Evolutionary conservation across 345 rosid species (phyloP).

Genomic region (Zanthoxylum bungeanum): DNA sequence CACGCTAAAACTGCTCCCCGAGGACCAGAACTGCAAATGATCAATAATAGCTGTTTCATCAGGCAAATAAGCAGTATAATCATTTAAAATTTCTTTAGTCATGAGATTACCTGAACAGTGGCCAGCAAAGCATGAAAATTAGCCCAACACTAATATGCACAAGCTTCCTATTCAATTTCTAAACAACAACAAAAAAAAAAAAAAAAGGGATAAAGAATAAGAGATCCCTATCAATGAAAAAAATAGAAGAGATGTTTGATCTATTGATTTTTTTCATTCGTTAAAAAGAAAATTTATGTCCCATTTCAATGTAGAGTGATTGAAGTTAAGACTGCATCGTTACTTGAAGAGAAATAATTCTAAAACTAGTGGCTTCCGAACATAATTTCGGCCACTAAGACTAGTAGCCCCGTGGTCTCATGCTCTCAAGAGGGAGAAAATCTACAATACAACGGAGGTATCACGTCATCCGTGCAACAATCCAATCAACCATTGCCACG

Average conservation of each 20-base stretch:
- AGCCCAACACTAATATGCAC: constrained; percentile 85
- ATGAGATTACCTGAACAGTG: constrained; percentile 60
- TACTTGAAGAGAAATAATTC: background rate
- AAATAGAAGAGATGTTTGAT: background rate
- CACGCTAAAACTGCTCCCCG: constrained; percentile 81
- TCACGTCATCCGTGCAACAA: no score
- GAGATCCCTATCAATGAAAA: constrained; percentile 3
- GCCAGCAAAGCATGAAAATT: constrained; percentile 90
- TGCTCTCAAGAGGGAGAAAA: no score
- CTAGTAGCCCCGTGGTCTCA: no score
- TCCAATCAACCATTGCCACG: no score
- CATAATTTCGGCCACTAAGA: no score
- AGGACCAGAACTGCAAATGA: constrained; percentile 61
- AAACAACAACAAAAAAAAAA: no score
- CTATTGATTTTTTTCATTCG: background rate
- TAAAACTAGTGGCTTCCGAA: no score
- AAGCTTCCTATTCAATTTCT: constrained; percentile 81
- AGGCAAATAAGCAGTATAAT: constrained; percentile 7
- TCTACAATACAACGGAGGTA: no score
- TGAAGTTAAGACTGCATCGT: background rate
- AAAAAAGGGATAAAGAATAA: constrained; percentile 8
- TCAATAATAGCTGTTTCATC: constrained; percentile 16
- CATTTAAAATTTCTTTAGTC: constrained; percentile 4
- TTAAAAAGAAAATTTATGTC: background rate
- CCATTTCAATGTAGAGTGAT: background rate